Evolutionary conservation across 306 rosid species (phyloP), one percentile per base, ranked within the genome.

Genomic region (Delonix regia): DNA sequence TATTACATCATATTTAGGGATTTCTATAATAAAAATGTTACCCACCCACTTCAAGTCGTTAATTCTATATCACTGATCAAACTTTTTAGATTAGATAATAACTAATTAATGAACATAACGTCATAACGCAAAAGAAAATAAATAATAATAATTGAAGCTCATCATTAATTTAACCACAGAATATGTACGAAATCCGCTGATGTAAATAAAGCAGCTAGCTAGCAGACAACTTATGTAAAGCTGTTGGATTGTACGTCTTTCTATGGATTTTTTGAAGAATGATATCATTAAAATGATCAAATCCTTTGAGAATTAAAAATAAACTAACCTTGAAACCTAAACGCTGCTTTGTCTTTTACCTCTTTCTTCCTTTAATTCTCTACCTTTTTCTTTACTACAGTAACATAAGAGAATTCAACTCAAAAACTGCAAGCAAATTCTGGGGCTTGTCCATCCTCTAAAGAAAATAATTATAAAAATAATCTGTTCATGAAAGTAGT

Each of bases 201-300:
- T 36, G 41, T 36, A 36, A n/a, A 34, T 70, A 56, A 28, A 52
- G 59, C 33, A 34, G 44, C 57, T 53, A 45, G 76, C 74, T 51
- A 51, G 60, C 49, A 80, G 57, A 80, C 84, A 76, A 7, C 34
- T 9, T 57, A 25, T 12, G 59, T 24, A 72, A 84, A 80, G 76
- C 77, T 39, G 42, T 11, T 71, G 73, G 80, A 57, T 71, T 80
- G 77, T 80, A 76, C 82, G 47, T 41, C 74, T 59, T 66, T 77
- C 77, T 48, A 57, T 4, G 77, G 69, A 76, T 67, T 66, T 48
- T 21, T 10, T 1, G 30, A 67, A 71, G 65, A 72, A 77, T 72
- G 80, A 57, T 38, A 30, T 67, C 77, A 72, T 80, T 82, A 80
- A 67, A 73, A 30, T 67, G 74, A 72, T 80, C 85, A 80, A 67